Percentiles rank a stretch among this genome's conserved stretches.
Evolutionary conservation across 2,329 filamentous ascomycete species (phyloP).

Genomic region (Thelonectria discophora): DNA sequence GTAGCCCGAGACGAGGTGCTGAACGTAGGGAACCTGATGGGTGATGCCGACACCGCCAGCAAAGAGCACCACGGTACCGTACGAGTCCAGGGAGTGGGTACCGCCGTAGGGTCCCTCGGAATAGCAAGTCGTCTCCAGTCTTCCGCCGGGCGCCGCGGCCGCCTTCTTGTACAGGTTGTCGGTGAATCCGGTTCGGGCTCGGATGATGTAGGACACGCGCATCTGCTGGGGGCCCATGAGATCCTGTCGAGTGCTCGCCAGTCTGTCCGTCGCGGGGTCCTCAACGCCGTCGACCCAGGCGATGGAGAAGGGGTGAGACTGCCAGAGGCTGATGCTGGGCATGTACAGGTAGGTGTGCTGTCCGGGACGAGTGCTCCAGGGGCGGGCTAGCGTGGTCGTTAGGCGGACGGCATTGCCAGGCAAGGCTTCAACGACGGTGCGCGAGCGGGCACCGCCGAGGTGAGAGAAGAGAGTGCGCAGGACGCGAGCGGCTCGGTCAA

Average conservation of each 20-base stretch:
- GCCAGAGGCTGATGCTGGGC: constrained; percentile 74
- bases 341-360: constrained; percentile 85
- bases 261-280: constrained; percentile 59
- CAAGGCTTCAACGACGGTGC: constrained; percentile 76
- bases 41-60: constrained; percentile 85
- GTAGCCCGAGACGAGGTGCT: constrained; percentile 75
- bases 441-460: constrained; percentile 71
- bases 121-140: constrained; percentile 69
- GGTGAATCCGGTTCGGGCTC: constrained; percentile 79
- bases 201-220: constrained; percentile 75
- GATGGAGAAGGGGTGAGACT: constrained; percentile 82
- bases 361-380: constrained; percentile 79
- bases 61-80: constrained; percentile 81
- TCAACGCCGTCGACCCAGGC: constrained; percentile 78
- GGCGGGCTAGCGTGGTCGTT: constrained; percentile 76
- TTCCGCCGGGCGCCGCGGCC: constrained; percentile 66
- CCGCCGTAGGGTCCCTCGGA: constrained; percentile 83
- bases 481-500: constrained; percentile 70
- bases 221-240: constrained; percentile 68
- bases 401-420: constrained; percentile 79
- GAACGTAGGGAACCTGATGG: constrained; percentile 79
- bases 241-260: constrained; percentile 68
- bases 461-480: constrained; percentile 71
- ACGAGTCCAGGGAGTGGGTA: constrained; percentile 75
- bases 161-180: constrained; percentile 74